Evolutionary conservation across 768 basidiomycete species (phyloP).

Genomic region (Russula foetens): DNA sequence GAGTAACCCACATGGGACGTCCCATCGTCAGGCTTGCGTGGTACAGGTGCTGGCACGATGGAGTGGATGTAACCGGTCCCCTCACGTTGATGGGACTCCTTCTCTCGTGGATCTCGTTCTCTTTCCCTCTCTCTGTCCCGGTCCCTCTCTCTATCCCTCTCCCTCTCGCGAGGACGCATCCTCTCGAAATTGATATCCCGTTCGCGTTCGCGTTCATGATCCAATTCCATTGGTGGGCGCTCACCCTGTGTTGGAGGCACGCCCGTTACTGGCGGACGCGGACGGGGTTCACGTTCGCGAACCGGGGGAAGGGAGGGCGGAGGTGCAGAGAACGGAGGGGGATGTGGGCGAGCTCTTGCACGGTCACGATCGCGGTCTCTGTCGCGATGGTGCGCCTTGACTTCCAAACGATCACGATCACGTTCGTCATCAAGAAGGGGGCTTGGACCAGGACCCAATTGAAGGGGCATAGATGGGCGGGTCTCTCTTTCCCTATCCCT

Average conservation of each 20-base stretch:
- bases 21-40: slow-evolving; percentile 13
- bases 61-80: slow-evolving; percentile 22
- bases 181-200: slow-evolving; percentile 26
- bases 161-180: slow-evolving; percentile 22
- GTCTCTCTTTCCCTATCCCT: slow-evolving; percentile 18
- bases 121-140: slow-evolving; percentile 16
- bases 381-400: slow-evolving; percentile 8
- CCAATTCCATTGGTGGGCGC: slow-evolving; percentile 26
- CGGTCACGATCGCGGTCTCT: slow-evolving; percentile 22
- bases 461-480: slow-evolving; percentile 6
- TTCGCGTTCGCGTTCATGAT: slow-evolving; percentile 22
- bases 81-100: slow-evolving; percentile 22
- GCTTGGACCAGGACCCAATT: background rate
- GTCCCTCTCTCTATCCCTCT: slow-evolving; percentile 11
- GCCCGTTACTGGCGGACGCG: slow-evolving; percentile 1
- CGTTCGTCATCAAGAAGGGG: slow-evolving; percentile 18
- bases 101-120: slow-evolving; percentile 21
- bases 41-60: slow-evolving; percentile 11
- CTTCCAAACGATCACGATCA: slow-evolving; percentile 18
- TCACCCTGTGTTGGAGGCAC: slow-evolving; percentile 15
- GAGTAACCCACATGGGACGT: background rate
- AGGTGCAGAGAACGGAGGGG: slow-evolving; percentile 9
- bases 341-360: slow-evolving; percentile 21
- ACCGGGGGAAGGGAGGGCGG: slow-evolving; percentile 1
- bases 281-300: slow-evolving; percentile 17